phyloP scores from a whole-genome alignment of 2,329 filamentous ascomycete genomes.

The Thermothelomyces thermophilus region DNA sequence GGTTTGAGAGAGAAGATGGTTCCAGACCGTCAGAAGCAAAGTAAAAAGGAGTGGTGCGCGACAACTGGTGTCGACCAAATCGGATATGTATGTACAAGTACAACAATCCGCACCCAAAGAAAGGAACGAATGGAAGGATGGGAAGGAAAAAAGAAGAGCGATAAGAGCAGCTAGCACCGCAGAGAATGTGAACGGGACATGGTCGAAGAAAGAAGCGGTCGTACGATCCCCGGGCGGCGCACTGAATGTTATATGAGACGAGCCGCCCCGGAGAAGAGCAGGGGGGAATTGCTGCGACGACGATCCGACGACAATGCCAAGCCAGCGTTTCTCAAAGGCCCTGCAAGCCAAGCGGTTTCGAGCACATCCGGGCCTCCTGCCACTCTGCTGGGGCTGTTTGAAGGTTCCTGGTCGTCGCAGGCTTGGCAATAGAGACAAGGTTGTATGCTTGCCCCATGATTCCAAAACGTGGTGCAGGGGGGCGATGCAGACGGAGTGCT shows the following conservation, averaged over 20 bases:
- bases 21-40: slow-evolving; percentile 40
- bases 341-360: slow-evolving; percentile 26
- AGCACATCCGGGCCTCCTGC: slow-evolving; percentile 13
- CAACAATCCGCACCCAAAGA: slow-evolving; percentile 23
- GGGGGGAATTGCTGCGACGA: slow-evolving; percentile 19
- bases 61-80: slow-evolving; percentile 33
- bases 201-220: slow-evolving; percentile 33
- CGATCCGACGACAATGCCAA: slow-evolving; percentile 30
- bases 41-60: slow-evolving; percentile 40
- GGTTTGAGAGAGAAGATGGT: slow-evolving; percentile 36
- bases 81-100: slow-evolving; percentile 23
- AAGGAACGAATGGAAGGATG: slow-evolving; percentile 41
- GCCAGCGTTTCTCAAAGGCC: slow-evolving; percentile 36
- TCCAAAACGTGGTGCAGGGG: slow-evolving; percentile 36
- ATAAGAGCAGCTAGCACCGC: slow-evolving; percentile 39
- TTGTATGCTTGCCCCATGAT: slow-evolving; percentile 32
- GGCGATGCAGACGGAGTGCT: slow-evolving; percentile 21
- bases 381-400: neutral
- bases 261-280: neutral
- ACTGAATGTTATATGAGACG: slow-evolving; percentile 26
- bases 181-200: slow-evolving; percentile 32
- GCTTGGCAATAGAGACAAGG: slow-evolving; percentile 16
- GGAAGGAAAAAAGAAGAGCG: slow-evolving; percentile 33
- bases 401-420: slow-evolving; percentile 19
- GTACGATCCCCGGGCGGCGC: slow-evolving; percentile 24